Conservation (phyloP, 495 filamentous ascomycete species). For the Pseudomonodictys pantanalensis region DNA sequence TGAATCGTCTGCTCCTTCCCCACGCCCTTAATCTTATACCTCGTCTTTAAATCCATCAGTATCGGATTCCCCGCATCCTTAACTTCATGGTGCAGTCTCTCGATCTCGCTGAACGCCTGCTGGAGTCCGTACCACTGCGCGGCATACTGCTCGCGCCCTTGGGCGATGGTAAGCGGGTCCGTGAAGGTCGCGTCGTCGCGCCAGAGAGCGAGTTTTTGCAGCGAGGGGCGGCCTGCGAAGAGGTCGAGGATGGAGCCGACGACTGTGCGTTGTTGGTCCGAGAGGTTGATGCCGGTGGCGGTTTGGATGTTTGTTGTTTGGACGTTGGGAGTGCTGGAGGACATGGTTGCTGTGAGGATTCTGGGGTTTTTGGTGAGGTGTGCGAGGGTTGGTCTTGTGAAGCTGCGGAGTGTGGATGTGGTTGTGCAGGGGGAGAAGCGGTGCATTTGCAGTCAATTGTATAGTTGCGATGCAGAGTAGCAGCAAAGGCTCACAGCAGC, state of each 20-base stretch:
- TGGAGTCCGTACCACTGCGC: conserved; percentile 55
- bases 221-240: conserved; percentile 55
- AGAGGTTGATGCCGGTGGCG: conserved; percentile 47
- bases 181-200: conserved; percentile 49
- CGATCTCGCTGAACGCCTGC: conserved; percentile 47
- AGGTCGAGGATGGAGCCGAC: conserved; percentile 59
- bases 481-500: no score
- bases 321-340: conserved; percentile 35
- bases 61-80: conserved; percentile 55
- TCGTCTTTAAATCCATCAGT: conserved; percentile 49
- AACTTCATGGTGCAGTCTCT: conserved; percentile 51
- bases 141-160: conserved; percentile 49
- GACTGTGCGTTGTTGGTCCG: conserved; percentile 48
- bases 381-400: neutral
- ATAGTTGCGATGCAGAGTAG: no score
- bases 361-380: conserved; percentile 3
- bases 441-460: no score
- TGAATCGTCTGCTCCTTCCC: conserved; percentile 53
- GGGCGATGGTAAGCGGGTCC: conserved; percentile 53
- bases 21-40: conserved; percentile 54
- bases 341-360: conserved; percentile 11
- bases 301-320: conserved; percentile 52
- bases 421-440: no score
- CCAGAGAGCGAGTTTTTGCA: conserved; percentile 57
- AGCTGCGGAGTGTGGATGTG: no score